These are phyloP conservation scores for Caloboletus firmus DNA, from an alignment of 1,284 basidiomycete genomes.

Conservation along the genomic window DNA sequence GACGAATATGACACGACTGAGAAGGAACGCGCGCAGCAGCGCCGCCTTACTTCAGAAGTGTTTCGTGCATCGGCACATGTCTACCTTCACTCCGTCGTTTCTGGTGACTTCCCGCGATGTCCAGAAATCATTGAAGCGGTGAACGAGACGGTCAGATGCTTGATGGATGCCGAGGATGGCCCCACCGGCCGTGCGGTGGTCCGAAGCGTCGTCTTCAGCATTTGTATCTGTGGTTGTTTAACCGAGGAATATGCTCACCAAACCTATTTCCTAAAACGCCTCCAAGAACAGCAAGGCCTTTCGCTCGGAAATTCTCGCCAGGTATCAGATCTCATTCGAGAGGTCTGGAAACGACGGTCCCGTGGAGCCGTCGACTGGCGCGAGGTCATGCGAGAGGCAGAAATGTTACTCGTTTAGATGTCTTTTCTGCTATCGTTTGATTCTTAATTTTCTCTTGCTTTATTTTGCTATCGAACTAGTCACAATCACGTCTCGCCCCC, in stretches of 20 bases:
- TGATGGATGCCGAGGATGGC: slow-evolving; percentile 46
- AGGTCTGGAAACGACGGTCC: slow-evolving; percentile 52
- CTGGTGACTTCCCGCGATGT: slow-evolving; percentile 62
- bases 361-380: slow-evolving; percentile 58
- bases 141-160: slow-evolving; percentile 51
- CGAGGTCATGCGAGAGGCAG: slow-evolving; percentile 46
- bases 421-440: not conserved
- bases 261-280: slow-evolving; percentile 44
- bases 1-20: not conserved
- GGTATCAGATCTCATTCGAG: slow-evolving; percentile 55
- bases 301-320: slow-evolving; percentile 62
- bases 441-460: slow-evolving; percentile 1
- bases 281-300: slow-evolving; percentile 51
- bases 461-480: not conserved
- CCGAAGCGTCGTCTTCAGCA: slow-evolving; percentile 74
- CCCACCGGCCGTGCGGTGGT: slow-evolving; percentile 56
- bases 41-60: slow-evolving; percentile 61
- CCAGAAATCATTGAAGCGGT: slow-evolving; percentile 59
- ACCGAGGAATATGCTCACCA: slow-evolving; percentile 52
- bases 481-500: not conserved
- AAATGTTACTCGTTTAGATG: slow-evolving; percentile 63
- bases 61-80: slow-evolving; percentile 73
- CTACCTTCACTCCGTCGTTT: slow-evolving; percentile 71
- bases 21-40: slow-evolving; percentile 41
- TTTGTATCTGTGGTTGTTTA: slow-evolving; percentile 70